phyloP scores from a whole-genome alignment of 768 basidiomycete genomes.

The Pisolithus marmoratus region DNA sequence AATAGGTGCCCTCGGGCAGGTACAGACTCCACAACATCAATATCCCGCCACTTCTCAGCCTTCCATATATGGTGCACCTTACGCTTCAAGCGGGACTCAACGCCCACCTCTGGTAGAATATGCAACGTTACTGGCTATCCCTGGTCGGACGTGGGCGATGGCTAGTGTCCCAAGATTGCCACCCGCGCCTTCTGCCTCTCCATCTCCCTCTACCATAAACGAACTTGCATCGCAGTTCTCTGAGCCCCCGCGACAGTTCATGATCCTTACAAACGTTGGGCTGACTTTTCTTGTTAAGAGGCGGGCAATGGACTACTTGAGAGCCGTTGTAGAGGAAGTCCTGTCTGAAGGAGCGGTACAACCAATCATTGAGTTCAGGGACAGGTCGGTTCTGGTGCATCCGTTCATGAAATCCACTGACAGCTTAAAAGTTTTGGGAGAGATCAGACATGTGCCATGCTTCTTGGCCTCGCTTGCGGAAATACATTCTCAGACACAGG shows the following conservation, averaged over 20 bases:
- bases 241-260: constrained; percentile 70
- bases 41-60: constrained; percentile 29
- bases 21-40: constrained; percentile 39
- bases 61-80: constrained; percentile 37
- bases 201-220: constrained; percentile 57
- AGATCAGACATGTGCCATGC: constrained; percentile 90
- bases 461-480: constrained; percentile 77
- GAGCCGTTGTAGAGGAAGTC: constrained; percentile 74
- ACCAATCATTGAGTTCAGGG: constrained; percentile 77
- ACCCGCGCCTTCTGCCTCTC: constrained; percentile 31
- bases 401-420: constrained; percentile 1
- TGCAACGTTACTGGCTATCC: constrained; percentile 69
- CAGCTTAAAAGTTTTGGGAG: constrained; percentile 66
- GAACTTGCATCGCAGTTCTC: constrained; percentile 80
- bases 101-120: constrained; percentile 72
- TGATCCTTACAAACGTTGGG: constrained; percentile 85
- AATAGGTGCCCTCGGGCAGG: constrained; percentile 63
- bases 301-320: constrained; percentile 79
- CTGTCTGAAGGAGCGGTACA: constrained; percentile 72
- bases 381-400: constrained; percentile 46
- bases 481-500: constrained; percentile 70
- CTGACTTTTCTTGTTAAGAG: constrained; percentile 76
- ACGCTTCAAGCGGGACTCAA: constrained; percentile 34
- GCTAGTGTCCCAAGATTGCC: constrained; percentile 43
- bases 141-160: constrained; percentile 83